Conservation (phyloP, 305 asterid genomes). For the Coffea humblotiana region DNA sequence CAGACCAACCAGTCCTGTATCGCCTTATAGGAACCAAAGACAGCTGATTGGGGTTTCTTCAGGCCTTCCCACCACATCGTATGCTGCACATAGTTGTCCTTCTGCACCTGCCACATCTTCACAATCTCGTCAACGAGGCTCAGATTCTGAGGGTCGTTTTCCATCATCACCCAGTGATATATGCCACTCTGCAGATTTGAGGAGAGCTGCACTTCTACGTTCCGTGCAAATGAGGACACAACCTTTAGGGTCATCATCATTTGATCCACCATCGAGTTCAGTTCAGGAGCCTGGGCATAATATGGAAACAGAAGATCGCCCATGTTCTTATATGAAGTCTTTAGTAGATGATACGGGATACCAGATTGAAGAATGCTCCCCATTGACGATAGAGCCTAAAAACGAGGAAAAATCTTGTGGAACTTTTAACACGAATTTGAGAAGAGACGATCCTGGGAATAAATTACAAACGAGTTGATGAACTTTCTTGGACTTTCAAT, state of each 20-base stretch:
- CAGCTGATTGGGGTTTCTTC: conserved; percentile 27
- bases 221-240: conserved; percentile 92
- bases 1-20: conserved; percentile 47
- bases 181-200: conserved; percentile 88
- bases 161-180: conserved; percentile 97
- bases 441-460: conserved; percentile 36
- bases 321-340: conserved; percentile 56
- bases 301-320: conserved; percentile 59
- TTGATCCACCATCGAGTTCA: conserved; percentile 43
- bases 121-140: conserved; percentile 75
- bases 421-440: conserved; percentile 33
- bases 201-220: conserved; percentile 81
- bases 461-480: background rate
- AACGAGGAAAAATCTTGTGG: conserved; percentile 41
- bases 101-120: conserved; percentile 30
- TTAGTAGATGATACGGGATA: conserved; percentile 56
- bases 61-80: conserved; percentile 28
- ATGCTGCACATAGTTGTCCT: conserved; percentile 27
- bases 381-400: conserved; percentile 34
- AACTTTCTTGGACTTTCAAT: background rate
- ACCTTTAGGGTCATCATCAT: conserved; percentile 52
- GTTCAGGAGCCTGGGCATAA: conserved; percentile 50
- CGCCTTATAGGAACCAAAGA: conserved; percentile 44
- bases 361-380: conserved; percentile 48
- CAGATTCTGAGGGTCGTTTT: conserved; percentile 86